Evolutionary conservation across 1,284 basidiomycete species (phyloP), one percentile per base, ranked within the genome.

Genomic region (Trichosporon coremiiforme): DNA sequence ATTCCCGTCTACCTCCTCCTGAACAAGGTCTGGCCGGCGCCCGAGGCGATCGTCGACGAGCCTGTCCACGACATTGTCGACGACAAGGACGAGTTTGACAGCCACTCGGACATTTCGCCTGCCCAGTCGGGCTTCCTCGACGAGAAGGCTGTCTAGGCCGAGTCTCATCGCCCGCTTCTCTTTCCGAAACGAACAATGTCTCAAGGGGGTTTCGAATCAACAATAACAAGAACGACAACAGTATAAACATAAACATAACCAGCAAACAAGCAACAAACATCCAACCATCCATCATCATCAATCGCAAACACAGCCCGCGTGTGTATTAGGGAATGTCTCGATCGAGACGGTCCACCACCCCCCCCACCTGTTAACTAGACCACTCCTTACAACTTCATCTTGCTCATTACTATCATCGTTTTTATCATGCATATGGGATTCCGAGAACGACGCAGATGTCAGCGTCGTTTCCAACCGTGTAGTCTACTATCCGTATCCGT

Each of bases 1-100:
- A 64, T 87, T n/a, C 63, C 89, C 66, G 76, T 90, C 62, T 93
- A 93, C 82, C 87, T 86, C 72, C 31, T 81, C 29, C 85, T 92
- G 63, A 89, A 88, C 83, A 74, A 81, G 62, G 70, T 86, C 53
- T 90, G 87, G 83, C 90, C 91, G 3, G 86, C 87, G 1, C 84
- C 82, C 33, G 89, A 89, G 47, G 66, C 75, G 6, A 78, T 82
- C 33, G 90, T 91, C 78, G 83, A 87, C 71, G 89, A 90, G 79
- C 75, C 88, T 2, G 89, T 92, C 71, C 83, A 79, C 70, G 79
- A 80, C 53, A 66, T 76, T 33, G 47, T 69, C 57, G 57, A 62
- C 29, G 29, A 62, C 57, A 62, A 33, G 57, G 57, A 29, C 53
- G 57, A 10, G 1, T 53, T 53, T 17, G 50, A 53, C 50, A 53